Percentiles rank a stretch among this genome's conserved stretches.
Conservation (phyloP, 805 yeast genomes). For the Kluyveromyces wickerhamii region DNA sequence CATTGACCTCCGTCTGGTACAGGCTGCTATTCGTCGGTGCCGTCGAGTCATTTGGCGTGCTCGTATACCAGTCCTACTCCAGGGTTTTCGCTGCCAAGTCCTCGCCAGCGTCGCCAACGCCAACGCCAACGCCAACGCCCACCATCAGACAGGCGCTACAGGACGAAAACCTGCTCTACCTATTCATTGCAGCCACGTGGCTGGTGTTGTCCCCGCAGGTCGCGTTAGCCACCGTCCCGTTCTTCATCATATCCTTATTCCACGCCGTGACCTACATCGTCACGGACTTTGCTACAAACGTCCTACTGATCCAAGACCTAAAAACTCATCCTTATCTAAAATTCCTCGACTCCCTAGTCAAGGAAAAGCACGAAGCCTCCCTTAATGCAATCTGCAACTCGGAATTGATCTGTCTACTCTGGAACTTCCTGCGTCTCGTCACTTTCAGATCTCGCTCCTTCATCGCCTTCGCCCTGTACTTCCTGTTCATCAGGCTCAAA, state of each 20-base stretch:
- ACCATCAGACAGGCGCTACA: constrained; percentile 29
- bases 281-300: constrained; percentile 57
- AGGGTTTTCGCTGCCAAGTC: constrained; percentile 24
- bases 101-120: constrained; percentile 7
- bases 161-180: constrained; percentile 72
- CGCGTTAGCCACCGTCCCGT: constrained; percentile 61
- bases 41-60: constrained; percentile 66
- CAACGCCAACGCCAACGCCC: too few relatives aligned
- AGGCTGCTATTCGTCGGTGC: constrained; percentile 55
- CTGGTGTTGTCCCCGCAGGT: constrained; percentile 46
- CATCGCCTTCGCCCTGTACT: constrained; percentile 45
- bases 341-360: constrained; percentile 37
- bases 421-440: constrained; percentile 44
- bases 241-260: constrained; percentile 69
- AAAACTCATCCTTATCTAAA: constrained; percentile 23
- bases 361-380: constrained; percentile 48
- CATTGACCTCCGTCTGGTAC: constrained; percentile 39
- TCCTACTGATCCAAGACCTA: constrained; percentile 23
- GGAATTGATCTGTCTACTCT: constrained; percentile 40
- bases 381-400: constrained; percentile 52
- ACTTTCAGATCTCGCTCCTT: constrained; percentile 59
- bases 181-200: constrained; percentile 48
- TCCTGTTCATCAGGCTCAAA: constrained; percentile 65
- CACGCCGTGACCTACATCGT: constrained; percentile 70
- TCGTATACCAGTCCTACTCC: constrained; percentile 52